A percentile compares a stretch with the other conserved stretches of the same genome.
Conservation (phyloP, 2,329 filamentous ascomycete species). For the Aspergillus persii region DNA sequence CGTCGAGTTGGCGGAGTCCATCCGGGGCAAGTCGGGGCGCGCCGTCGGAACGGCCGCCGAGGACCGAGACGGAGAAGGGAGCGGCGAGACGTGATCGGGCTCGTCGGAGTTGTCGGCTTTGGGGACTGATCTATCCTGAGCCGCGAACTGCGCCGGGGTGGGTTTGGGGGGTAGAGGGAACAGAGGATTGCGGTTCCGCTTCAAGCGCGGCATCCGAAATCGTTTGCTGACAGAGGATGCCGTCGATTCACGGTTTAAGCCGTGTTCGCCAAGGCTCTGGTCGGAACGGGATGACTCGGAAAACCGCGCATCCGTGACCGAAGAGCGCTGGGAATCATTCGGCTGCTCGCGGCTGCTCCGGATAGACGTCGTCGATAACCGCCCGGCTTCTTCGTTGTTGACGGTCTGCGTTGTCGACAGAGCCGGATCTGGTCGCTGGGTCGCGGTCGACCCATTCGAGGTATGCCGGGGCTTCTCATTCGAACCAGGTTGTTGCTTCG, state of each 20-base stretch:
- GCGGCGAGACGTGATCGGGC: conserved; percentile 36
- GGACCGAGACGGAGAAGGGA: conserved; percentile 52
- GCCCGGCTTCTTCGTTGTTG: conserved; percentile 62
- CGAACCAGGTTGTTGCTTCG: conserved; percentile 3
- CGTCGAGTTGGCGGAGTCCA: conserved; percentile 62
- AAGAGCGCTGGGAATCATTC: conserved; percentile 60
- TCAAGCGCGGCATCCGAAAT: conserved; percentile 76
- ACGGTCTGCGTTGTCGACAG: conserved; percentile 49
- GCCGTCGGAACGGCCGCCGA: conserved; percentile 50
- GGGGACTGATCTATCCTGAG: conserved; percentile 16
- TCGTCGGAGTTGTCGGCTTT: conserved; percentile 27
- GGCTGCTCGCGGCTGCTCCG: conserved; percentile 55
- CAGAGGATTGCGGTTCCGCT: conserved; percentile 70
- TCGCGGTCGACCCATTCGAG: conserved; percentile 27
- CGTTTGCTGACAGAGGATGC: conserved; percentile 67
- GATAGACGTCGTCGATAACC: conserved; percentile 49
- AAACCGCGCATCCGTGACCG: conserved; percentile 62
- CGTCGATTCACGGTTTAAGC: conserved; percentile 60
- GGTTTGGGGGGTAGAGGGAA: conserved; percentile 86
- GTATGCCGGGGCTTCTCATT: conserved; percentile 20
- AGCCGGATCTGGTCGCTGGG: conserved; percentile 28
- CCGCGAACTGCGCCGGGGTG: conserved; percentile 10
- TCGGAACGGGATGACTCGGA: conserved; percentile 92
- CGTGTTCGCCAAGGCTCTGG: conserved; percentile 70
- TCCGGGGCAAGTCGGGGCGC: conserved; percentile 52